Conservation (phyloP, 2,329 filamentous ascomycete species). For the Metarhizium guizhouense region DNA sequence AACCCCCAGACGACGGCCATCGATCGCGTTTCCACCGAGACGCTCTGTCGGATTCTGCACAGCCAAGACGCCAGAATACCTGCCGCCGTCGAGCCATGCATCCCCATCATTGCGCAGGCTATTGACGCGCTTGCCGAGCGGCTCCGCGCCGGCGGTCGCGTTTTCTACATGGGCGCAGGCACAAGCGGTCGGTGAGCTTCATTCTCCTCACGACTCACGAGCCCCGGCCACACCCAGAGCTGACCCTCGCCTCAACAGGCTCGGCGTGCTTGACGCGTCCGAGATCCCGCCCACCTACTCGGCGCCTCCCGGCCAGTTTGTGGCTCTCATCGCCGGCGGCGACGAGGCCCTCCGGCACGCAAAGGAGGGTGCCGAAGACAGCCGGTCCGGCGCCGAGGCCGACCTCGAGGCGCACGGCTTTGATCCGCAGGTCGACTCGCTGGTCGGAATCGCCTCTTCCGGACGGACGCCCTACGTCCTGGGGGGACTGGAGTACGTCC, state of each 20-base stretch:
- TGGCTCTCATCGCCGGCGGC: slow-evolving; percentile 32
- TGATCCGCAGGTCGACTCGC: slow-evolving; percentile 21
- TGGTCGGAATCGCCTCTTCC: slow-evolving; percentile 33
- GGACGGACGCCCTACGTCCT: slow-evolving; percentile 34
- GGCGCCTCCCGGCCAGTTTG: slow-evolving; percentile 27
- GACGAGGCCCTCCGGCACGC: slow-evolving; percentile 29
- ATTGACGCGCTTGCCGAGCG: slow-evolving; percentile 10
- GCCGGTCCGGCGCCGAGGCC: slow-evolving; percentile 17
- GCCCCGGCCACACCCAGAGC: not conserved
- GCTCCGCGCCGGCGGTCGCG: slow-evolving; percentile 9
- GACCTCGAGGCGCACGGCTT: slow-evolving; percentile 22
- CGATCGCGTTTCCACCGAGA: slow-evolving; percentile 8
- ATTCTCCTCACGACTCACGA: not conserved
- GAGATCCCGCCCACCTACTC: slow-evolving; percentile 33
- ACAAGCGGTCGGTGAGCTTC: slow-evolving; percentile 31
- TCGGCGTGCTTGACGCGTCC: slow-evolving; percentile 31
- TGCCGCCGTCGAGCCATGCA: slow-evolving; percentile 10
- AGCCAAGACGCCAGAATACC: slow-evolving; percentile 1
- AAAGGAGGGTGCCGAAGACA: slow-evolving; percentile 33
- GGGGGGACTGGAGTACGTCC: slow-evolving; percentile 21
- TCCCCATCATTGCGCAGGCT: slow-evolving; percentile 9
- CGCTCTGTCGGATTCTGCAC: slow-evolving; percentile 1
- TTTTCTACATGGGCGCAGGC: slow-evolving; percentile 27
- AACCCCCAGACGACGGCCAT: slow-evolving; percentile 9
- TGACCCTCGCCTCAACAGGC: slow-evolving; percentile 12